Percentiles rank a stretch among this genome's conserved stretches.
Conservation (phyloP, 2,329 filamentous ascomycete genomes). For the Colletotrichum sojae region DNA sequence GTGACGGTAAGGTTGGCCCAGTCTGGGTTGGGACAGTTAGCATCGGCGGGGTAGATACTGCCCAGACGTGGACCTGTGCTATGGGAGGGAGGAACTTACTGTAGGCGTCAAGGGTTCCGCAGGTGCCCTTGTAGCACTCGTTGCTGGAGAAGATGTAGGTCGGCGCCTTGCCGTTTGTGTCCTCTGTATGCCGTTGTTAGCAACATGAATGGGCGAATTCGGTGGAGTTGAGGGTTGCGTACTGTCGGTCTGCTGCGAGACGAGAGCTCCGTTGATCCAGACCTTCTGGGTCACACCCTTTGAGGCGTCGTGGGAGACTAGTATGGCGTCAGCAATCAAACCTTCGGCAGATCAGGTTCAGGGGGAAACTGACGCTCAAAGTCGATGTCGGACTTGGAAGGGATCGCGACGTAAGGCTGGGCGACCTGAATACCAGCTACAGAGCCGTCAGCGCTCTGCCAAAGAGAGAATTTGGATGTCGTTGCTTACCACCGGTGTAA, state of each 20-base stretch:
- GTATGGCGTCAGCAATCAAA: neutral
- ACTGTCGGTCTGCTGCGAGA: constrained; percentile 17
- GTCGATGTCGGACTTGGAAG: constrained; percentile 11
- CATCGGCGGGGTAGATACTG: neutral
- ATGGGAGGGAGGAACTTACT: neutral
- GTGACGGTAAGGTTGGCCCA: constrained; percentile 14
- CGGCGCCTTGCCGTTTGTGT: constrained; percentile 12
- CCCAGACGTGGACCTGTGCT: rapidly evolving
- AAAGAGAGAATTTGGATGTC: neutral
- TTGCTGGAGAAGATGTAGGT: constrained; percentile 23
- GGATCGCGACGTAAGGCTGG: constrained; percentile 2
- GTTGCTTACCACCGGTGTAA: neutral
- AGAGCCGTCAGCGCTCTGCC: neutral
- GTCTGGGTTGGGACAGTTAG: neutral
- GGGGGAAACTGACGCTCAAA: constrained; percentile 9
- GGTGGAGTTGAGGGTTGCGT: no score
- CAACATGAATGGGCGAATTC: no score
- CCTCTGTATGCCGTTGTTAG: neutral
- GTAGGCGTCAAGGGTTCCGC: constrained; percentile 10
- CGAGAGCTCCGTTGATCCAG: constrained; percentile 11
- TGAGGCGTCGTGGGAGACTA: constrained; percentile 15
- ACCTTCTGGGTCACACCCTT: constrained; percentile 19
- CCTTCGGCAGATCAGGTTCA: rapidly evolving
- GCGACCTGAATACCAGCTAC: constrained; percentile 4
- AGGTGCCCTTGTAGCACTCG: constrained; percentile 19